Evolutionary conservation across 129 eudicot species (phyloP), one percentile per base, ranked within the genome.

Genomic region (Lonicera japonica): DNA sequence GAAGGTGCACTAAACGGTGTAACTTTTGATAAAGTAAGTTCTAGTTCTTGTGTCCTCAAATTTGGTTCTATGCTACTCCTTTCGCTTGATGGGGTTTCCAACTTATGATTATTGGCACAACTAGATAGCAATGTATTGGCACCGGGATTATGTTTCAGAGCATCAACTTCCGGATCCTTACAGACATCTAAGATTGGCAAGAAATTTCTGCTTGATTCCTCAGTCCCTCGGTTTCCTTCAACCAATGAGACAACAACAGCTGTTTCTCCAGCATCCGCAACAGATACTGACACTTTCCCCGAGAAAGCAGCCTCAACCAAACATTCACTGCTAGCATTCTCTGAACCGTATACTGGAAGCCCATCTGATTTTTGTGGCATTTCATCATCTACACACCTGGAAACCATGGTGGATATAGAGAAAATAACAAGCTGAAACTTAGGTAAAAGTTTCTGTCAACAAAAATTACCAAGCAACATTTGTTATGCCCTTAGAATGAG

Each of bases 231-330:
- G 47, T 78, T 71, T 62, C 66, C 68, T 46, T 79, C 88, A 73
- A 87, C 75, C 65, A 79, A 56, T 21, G 98, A 92, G 75, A 92
- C 82, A 59, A 92, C 91, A 11, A 92, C 79, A 70, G 95, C 96
- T 62, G 96, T 92, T 80, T 87, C 98, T 60, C 98, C 98, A 69
- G 77, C 85, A 78, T 82, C 96, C 64, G 96, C 96, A 64, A 87
- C 80, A 69, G 95, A 82, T 34, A 87, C 80, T 36, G 77, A 80
- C 73, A 87, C 76, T 56, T 86, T 88, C 65, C 86, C 79, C 22
- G 96, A 69, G 46, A 82, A 80, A 58, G 81, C 68, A 69, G 69
- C 73, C 54, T 84, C 82, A 21, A 38, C 83, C 45, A 55, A 63
- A 59, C 57, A 61, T 13, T 67, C 75, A 63, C 63, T 23, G 23